A percentile compares a stretch with the other conserved stretches of the same genome.
These are phyloP conservation scores for Lentinula guzmanii DNA, from an alignment of 768 basidiomycete genomes.

Conservation along the genomic window DNA sequence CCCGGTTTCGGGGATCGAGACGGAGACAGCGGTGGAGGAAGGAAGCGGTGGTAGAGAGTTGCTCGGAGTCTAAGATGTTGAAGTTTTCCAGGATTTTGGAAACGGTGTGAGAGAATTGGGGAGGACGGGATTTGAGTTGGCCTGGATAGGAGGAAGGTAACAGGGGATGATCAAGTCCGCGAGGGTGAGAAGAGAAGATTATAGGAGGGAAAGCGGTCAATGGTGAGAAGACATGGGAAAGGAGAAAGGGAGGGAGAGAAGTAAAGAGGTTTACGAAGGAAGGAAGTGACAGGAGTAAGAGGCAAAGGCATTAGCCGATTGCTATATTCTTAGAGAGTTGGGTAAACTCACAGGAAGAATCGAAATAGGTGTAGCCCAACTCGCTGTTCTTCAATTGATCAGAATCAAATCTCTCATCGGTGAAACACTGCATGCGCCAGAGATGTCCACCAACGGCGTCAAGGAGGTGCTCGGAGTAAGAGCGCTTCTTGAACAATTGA, in stretches of 20 bases:
- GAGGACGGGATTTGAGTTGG: constrained; percentile 13
- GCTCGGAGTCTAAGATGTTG: constrained; percentile 10
- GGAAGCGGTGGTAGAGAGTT: constrained; percentile 10
- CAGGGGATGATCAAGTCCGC: background rate
- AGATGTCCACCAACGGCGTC: constrained; percentile 7
- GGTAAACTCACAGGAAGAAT: constrained; percentile 7
- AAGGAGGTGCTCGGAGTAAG: constrained; percentile 9
- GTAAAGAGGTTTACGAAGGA: background rate
- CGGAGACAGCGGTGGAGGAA: constrained; percentile 17
- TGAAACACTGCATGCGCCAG: constrained; percentile 13
- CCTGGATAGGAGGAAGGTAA: constrained; percentile 4
- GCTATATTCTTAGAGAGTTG: background rate
- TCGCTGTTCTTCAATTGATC: constrained; percentile 9
- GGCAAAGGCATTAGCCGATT: background rate
- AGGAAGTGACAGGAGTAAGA: background rate
- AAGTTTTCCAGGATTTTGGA: constrained; percentile 9
- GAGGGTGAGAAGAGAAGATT: background rate
- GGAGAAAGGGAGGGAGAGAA: background rate
- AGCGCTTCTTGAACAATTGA: constrained; percentile 11
- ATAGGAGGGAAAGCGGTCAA: background rate
- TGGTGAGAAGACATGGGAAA: background rate
- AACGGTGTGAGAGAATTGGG: constrained; percentile 10
- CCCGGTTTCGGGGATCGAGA: constrained; percentile 17
- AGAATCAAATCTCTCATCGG: constrained; percentile 9
- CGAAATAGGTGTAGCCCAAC: constrained; percentile 11